Evolutionary conservation across 192 early-diverging fungal species (phyloP), one percentile per base, ranked within the genome.

Genomic region (Coemansia sp.): DNA sequence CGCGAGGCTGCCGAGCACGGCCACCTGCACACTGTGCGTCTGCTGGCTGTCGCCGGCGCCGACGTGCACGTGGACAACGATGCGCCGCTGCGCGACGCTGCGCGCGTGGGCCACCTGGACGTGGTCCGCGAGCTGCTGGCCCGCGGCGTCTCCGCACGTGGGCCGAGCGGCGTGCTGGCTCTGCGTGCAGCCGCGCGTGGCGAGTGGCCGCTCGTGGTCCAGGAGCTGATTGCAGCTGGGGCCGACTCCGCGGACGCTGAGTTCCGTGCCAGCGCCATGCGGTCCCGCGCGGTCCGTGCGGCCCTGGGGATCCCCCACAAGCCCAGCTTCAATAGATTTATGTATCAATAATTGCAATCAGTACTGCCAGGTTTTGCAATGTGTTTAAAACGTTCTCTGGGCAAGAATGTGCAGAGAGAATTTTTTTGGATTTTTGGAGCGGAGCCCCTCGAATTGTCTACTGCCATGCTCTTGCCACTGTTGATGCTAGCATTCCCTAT

Each of bases 141-240:
- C 1, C 53, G 42, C 10, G 74, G 73, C 1, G 66, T 74, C 10
- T 31, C 49, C 40, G 68, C 59, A 4, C 46, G 43, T 2, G 63
- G 62, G 14, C 19, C 24, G 0, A 49, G 56, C 24, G 77, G 81
- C 29, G 33, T 50, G 0, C 40, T 49, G 53, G 65, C 77, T 19
- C 53, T 81, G 31, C 62, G 65, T 9, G 67, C 72, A 10, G 74
- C 80, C 3, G 71, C 69, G 23, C 65, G 80, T 0, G 69, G 65
- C 25, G 70, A 66, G 9, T 77, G 76, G 66, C 40, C 49, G n/a
- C 54, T 38, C n/a, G 67, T 73, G 19, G 80, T 81, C 0, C 28
- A 45, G 23, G 59, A 48, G 48, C 75, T 81, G 12, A 50, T 69
- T 19, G 48, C 43, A 6, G 66, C 66, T 2, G 75, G 80, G 16